These are phyloP conservation scores for Pyrenophora tritici-repentis DNA, from an alignment of 2,329 filamentous ascomycete genomes.

Conservation along the genomic window DNA sequence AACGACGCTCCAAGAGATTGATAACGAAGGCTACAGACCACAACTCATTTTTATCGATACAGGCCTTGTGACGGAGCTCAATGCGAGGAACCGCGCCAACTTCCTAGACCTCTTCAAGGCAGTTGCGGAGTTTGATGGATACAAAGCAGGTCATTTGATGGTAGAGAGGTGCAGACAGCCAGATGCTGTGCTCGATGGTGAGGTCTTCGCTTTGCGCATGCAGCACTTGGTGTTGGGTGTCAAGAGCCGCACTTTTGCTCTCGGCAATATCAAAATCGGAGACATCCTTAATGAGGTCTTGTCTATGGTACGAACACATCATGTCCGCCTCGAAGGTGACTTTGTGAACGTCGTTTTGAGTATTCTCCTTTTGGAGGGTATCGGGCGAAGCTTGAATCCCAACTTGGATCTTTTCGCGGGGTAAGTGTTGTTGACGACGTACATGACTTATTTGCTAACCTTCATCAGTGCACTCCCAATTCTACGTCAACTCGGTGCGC, in stretches of 20 bases:
- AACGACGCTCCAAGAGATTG: conserved; percentile 73
- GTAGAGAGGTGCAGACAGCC: conserved; percentile 93
- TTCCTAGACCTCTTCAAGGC: conserved; percentile 96
- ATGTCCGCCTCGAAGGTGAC: conserved; percentile 93
- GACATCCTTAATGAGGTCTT: conserved; percentile 92
- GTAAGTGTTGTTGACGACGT: conserved; percentile 48
- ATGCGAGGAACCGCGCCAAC: conserved; percentile 81
- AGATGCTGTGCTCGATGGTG: conserved; percentile 82
- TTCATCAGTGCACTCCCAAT: conserved; percentile 78
- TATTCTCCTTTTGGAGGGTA: conserved; percentile 90
- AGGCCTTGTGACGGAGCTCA: conserved; percentile 91
- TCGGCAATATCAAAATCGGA: conserved; percentile 94
- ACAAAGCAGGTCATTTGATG: conserved; percentile 94
- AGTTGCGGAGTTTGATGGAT: conserved; percentile 94
- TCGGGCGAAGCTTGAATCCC: conserved; percentile 84
- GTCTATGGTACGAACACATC: conserved; percentile 86
- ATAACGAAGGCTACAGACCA: conserved; percentile 85
- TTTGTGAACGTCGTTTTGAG: conserved; percentile 98
- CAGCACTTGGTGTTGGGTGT: conserved; percentile 91
- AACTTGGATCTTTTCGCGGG: conserved; percentile 82
- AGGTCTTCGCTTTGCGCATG: conserved; percentile 95
- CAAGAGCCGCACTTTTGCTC: conserved; percentile 85
- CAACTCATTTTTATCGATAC: conserved; percentile 98
- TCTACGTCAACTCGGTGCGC: conserved; percentile 80
- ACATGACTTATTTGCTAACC: conserved; percentile 13